These are phyloP conservation scores for Pseudocercospora cruenta DNA, from an alignment of 2,329 filamentous ascomycete genomes.

Conservation along the genomic window DNA sequence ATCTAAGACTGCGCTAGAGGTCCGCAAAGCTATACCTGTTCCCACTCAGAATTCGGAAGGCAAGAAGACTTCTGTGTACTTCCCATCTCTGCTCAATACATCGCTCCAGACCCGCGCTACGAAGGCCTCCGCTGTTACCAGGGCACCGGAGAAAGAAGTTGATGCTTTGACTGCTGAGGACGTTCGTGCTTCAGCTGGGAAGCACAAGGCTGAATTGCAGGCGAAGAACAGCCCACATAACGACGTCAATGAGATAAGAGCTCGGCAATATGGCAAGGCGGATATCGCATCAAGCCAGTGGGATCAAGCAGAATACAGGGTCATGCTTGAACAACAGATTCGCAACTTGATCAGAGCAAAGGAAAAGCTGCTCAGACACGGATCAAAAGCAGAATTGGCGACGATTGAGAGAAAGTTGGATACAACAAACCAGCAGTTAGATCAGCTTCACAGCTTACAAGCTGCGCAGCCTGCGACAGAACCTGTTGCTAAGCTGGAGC, in stretches of 20 bases:
- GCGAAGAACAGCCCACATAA: neutral
- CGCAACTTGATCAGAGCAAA: conserved; percentile 18
- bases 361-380: conserved; percentile 20
- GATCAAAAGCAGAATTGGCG: conserved; percentile 12
- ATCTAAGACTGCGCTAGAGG: conserved; percentile 18
- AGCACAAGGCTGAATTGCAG: conserved; percentile 26
- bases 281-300: conserved; percentile 26
- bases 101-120: conserved; percentile 20
- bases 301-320: conserved; percentile 29
- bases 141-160: conserved; percentile 44
- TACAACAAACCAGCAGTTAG: conserved; percentile 30
- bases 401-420: conserved; percentile 35
- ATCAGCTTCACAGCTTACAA: conserved; percentile 17
- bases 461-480: neutral
- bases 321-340: conserved; percentile 27
- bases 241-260: neutral
- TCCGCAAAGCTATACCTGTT: conserved; percentile 24
- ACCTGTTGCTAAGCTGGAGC: conserved; percentile 2
- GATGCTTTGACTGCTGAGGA: conserved; percentile 47
- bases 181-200: conserved; percentile 50
- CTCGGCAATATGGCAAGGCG: conserved; percentile 23
- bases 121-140: conserved; percentile 35
- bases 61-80: conserved; percentile 28
- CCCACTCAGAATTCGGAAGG: conserved; percentile 23
- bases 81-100: conserved; percentile 33